Conservation (phyloP, 2,329 filamentous ascomycete species). For the Colletotrichum orbiculare region DNA sequence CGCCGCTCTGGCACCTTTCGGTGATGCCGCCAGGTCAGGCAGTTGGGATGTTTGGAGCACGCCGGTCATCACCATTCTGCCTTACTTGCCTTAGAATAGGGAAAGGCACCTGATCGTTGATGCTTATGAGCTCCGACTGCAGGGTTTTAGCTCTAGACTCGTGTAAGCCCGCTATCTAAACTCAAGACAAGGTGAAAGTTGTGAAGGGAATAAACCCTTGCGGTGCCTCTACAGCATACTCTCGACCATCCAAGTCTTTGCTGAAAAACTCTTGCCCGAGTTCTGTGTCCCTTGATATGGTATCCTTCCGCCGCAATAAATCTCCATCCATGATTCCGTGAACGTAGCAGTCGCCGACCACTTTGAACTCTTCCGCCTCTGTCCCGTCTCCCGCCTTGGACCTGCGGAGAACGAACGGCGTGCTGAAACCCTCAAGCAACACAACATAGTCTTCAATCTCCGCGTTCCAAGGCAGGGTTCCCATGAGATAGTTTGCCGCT, state of each 20-base stretch:
- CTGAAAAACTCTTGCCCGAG: not conserved
- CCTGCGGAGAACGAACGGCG: conserved; percentile 46
- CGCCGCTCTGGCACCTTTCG: conserved; percentile 43
- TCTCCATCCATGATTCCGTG: conserved; percentile 18
- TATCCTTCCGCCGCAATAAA: not conserved
- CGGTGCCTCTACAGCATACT: conserved; percentile 5
- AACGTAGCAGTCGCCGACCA: conserved; percentile 21
- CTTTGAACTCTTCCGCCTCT: not conserved
- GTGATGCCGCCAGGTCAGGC: conserved; percentile 31
- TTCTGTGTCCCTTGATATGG: not conserved
- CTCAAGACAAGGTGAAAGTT: not conserved
- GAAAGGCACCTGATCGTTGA: too few relatives aligned
- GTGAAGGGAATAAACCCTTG: conserved; percentile 11
- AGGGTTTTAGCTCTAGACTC: too few relatives aligned
- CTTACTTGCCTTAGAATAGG: not conserved
- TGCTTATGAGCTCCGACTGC: too few relatives aligned
- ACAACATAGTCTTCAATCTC: conserved; percentile 43
- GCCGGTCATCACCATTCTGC: conserved; percentile 30
- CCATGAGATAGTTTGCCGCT: conserved; percentile 1
- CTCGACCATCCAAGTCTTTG: not conserved
- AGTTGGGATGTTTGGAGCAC: conserved; percentile 43
- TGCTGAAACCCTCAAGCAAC: conserved; percentile 47
- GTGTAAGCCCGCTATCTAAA: too few relatives aligned
- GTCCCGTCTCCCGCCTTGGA: not conserved
- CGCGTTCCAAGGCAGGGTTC: conserved; percentile 17